Conservation (phyloP, 352 stramenopile genomes). For the Globisporangium radiosum region DNA sequence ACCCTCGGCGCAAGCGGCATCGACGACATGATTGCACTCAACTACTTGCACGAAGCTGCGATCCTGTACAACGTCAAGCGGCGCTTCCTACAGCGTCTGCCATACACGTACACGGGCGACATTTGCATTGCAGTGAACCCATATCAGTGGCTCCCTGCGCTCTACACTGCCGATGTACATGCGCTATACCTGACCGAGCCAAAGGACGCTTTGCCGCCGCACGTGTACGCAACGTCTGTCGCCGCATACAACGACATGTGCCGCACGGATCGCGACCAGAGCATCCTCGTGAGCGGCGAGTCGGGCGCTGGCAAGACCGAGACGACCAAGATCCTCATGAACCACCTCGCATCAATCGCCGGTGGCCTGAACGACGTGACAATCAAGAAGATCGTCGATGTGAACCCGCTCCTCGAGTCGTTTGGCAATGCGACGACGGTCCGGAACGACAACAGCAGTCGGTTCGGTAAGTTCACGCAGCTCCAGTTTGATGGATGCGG, state of each 20-base stretch:
- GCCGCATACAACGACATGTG: constrained; percentile 68
- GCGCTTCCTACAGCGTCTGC: constrained; percentile 79
- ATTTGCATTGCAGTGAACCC: constrained; percentile 97
- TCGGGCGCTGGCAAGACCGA: constrained; percentile 86
- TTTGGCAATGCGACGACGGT: constrained; percentile 72
- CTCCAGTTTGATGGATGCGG: constrained; percentile 46
- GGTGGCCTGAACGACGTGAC: constrained; percentile 61
- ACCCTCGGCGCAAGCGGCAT: constrained; percentile 47
- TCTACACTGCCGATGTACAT: constrained; percentile 78
- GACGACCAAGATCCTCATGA: constrained; percentile 88
- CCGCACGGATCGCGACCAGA: constrained; percentile 61
- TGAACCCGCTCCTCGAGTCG: constrained; percentile 79
- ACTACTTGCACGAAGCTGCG: constrained; percentile 87
- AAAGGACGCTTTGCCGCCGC: constrained; percentile 51
- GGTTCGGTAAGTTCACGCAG: constrained; percentile 53
- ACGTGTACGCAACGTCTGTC: constrained; percentile 70
- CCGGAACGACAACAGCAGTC: constrained; percentile 42
- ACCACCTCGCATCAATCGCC: constrained; percentile 71
- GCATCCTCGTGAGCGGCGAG: constrained; percentile 83
- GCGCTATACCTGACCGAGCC: constrained; percentile 56
- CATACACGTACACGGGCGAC: constrained; percentile 96
- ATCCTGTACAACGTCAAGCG: constrained; percentile 90
- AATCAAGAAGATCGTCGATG: constrained; percentile 79
- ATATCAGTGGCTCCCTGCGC: constrained; percentile 87
- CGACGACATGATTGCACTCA: constrained; percentile 85